Base-by-base conservation (phyloP, 352 stramenopile genomes). In the Discostella stelligera region DNA sequence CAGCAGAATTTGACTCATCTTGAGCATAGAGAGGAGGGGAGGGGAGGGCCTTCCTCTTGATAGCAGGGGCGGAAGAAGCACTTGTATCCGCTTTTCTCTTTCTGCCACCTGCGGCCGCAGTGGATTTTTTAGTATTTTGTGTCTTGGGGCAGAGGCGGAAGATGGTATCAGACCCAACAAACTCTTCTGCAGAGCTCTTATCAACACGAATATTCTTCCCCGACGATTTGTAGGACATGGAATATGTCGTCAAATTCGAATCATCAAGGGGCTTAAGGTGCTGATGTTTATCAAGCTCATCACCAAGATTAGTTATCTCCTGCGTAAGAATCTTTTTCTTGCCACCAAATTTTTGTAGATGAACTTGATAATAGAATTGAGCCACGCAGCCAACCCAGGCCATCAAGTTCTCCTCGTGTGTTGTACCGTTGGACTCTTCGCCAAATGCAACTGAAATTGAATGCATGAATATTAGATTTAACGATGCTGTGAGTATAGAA, bases 361-460 rank as follows among this genome's bases (percentile, higher is more conserved):
- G 58, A 66, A 4, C 32, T 54, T 66, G 11, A 30, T 66, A 66
- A 52, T 39, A 66, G 39, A 66, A 55, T 20, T 66, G 32, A 2
- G 39, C 44, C 9, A 66, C 39, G 49, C 58, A 54, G 25, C 58
- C 58, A 66, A 66, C 58, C 39, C 37, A 54, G 14, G 58, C n/a
- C 58, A 66, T 66, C 39, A 66, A 54, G 32, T 66, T 66, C 23
- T 66, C 37, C 58, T 66, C 39, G 27, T 66, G 58, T 37, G 11
- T 54, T 66, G n/a, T 8, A 13, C 58, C 58, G 21, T 66, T 18
- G 41, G 16, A 37, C 39, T 66, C 37, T 66, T 66, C 58, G 4
- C 58, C 58, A 13, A 66, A 55, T 54, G 58, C 37, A 54, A 53
- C 32, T 66, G 18, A 6, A 61, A 23, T 16, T 60, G 11, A 20